Percentiles rank a stretch among this genome's conserved stretches.
These are phyloP conservation scores for Paramecium sonneborni DNA, from an alignment of 73 alveolate genomes.

Conservation along the genomic window DNA sequence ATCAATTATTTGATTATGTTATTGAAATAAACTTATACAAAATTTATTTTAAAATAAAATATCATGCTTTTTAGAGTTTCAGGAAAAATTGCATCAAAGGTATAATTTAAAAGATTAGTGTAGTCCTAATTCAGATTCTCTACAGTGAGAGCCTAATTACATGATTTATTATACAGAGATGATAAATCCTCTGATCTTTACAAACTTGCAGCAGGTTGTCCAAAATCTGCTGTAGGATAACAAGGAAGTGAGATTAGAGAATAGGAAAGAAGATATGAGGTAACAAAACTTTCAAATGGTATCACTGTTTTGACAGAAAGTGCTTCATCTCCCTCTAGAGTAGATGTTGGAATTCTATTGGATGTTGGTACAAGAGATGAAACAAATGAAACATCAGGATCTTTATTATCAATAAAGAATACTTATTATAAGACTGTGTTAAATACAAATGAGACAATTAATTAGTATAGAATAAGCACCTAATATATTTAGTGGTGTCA, in stretches of 20 bases:
- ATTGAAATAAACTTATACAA: neutral
- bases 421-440: slow-evolving; percentile 77
- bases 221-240: neutral
- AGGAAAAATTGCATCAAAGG: slow-evolving; percentile 17
- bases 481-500: slow-evolving; percentile 70
- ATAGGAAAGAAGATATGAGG: slow-evolving; percentile 69
- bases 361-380: slow-evolving; percentile 90
- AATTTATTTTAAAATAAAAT: slow-evolving; percentile 18
- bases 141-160: neutral
- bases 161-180: slow-evolving; percentile 8
- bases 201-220: neutral
- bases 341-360: slow-evolving; percentile 82
- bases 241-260: slow-evolving; percentile 53
- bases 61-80: slow-evolving; percentile 36
- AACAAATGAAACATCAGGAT: slow-evolving; percentile 82
- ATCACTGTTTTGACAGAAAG: slow-evolving; percentile 85
- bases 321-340: slow-evolving; percentile 79
- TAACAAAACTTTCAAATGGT: slow-evolving; percentile 81
- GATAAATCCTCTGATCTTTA: neutral
- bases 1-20: neutral
- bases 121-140: neutral
- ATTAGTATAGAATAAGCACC: slow-evolving; percentile 65
- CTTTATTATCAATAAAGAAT: slow-evolving; percentile 75
- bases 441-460: slow-evolving; percentile 85
- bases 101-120: neutral